A percentile compares a stretch with the other conserved stretches of the same genome.
Evolutionary conservation across 805 yeast species (phyloP).

Genomic region (Yamadazyma philogaea): DNA sequence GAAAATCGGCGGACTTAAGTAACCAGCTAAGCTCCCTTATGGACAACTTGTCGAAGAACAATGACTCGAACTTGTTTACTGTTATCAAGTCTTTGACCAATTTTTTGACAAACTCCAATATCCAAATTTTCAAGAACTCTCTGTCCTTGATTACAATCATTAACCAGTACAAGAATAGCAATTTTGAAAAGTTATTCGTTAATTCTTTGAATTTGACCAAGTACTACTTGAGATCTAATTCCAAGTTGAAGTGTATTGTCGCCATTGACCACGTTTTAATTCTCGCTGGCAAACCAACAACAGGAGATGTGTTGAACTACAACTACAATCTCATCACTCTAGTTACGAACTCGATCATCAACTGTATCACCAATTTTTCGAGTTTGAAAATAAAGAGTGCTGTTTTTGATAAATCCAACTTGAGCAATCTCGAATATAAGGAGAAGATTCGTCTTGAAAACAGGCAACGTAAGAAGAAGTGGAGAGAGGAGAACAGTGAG

Average conservation of each 20-base stretch:
- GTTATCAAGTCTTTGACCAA: conserved; percentile 15
- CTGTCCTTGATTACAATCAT: conserved; percentile 14
- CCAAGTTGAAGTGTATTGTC: conserved; percentile 9
- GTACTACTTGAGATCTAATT: conserved; percentile 10
- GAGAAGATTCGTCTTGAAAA: conserved; percentile 65
- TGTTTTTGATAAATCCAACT: conserved; percentile 22
- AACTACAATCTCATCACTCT: conserved; percentile 12
- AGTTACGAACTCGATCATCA: conserved; percentile 19
- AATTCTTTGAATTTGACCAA: conserved; percentile 14
- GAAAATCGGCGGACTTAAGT: conserved; percentile 14
- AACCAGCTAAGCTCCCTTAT: conserved; percentile 25
- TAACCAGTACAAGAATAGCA: conserved; percentile 11
- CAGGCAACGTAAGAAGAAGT: conserved; percentile 72
- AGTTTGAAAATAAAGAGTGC: conserved; percentile 16
- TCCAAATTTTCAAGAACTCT: conserved; percentile 15
- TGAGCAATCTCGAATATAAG: conserved; percentile 39
- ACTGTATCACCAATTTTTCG: conserved; percentile 25
- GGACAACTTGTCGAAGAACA: conserved; percentile 9
- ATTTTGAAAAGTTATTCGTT: conserved; percentile 11
- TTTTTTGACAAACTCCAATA: conserved; percentile 15
- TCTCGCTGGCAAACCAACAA: conserved; percentile 12
- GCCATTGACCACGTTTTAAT: conserved; percentile 15
- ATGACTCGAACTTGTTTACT: conserved; percentile 9
- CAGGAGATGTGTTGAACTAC: conserved; percentile 11
- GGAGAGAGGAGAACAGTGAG: conserved; percentile 78